Conservation (phyloP, 768 basidiomycete species). For the Boletus eberwhitei region DNA sequence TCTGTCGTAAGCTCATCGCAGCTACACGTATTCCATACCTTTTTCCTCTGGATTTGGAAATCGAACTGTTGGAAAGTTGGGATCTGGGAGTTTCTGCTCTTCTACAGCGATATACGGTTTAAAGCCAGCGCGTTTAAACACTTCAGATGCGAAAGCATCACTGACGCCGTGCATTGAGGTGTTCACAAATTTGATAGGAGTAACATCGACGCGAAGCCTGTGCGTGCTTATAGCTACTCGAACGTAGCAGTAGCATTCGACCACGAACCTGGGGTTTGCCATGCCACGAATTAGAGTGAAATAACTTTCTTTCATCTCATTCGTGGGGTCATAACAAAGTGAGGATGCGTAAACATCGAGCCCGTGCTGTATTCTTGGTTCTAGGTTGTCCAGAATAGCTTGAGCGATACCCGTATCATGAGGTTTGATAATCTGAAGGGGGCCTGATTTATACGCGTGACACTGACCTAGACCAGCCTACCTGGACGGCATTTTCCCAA, state of each 20-base stretch:
- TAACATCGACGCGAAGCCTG: constrained; percentile 8
- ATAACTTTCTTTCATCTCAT: constrained; percentile 58
- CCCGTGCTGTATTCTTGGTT: constrained; percentile 46
- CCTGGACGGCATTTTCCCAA: constrained; percentile 88
- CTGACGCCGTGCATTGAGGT: constrained; percentile 93
- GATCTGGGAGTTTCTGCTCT: constrained; percentile 72
- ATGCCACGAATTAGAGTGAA: constrained; percentile 38
- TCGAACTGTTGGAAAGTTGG: constrained; percentile 78
- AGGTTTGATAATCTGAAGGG: constrained; percentile 71
- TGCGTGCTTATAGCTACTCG: not conserved
- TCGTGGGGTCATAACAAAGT: constrained; percentile 54
- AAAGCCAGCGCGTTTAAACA: constrained; percentile 60
- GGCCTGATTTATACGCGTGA: not conserved
- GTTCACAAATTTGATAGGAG: constrained; percentile 64
- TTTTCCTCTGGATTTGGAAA: constrained; percentile 93
- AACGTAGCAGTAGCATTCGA: not conserved
- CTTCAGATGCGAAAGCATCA: constrained; percentile 54
- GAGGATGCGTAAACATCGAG: constrained; percentile 37
- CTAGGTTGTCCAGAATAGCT: constrained; percentile 59
- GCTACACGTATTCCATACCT: constrained; percentile 40
- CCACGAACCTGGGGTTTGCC: constrained; percentile 17
- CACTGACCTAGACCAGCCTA: constrained; percentile 24
- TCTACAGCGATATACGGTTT: constrained; percentile 55
- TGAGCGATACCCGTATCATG: constrained; percentile 77
- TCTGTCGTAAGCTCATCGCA: constrained; percentile 2